Conservation (phyloP, 768 basidiomycete species). For the Chiua virens region DNA sequence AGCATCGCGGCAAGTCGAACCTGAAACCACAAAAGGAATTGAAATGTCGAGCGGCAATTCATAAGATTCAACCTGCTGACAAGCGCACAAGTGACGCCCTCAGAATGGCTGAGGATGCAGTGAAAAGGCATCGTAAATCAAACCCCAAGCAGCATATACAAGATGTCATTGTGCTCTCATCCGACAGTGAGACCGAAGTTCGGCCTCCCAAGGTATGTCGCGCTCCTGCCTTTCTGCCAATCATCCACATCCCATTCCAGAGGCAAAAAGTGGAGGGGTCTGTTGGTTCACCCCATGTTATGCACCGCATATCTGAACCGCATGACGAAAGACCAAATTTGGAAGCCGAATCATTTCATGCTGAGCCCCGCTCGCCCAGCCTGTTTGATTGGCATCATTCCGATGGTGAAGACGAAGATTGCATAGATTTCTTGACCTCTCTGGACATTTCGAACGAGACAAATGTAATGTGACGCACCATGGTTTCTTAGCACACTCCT, state of each 20-base stretch:
- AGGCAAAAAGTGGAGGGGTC: slow-evolving; percentile 18
- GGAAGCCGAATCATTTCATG: slow-evolving; percentile 1
- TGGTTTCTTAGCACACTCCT: background rate
- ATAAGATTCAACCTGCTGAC: slow-evolving; percentile 14
- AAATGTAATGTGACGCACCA: slow-evolving; percentile 18
- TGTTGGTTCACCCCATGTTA: background rate
- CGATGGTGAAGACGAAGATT: slow-evolving; percentile 24
- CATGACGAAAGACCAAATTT: background rate
- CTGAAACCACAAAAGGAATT: slow-evolving; percentile 28
- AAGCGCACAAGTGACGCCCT: slow-evolving; percentile 21
- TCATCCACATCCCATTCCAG: slow-evolving; percentile 7
- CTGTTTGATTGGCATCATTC: background rate
- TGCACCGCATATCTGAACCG: background rate
- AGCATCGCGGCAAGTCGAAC: background rate
- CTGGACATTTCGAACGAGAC: slow-evolving; percentile 32
- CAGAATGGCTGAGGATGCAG: slow-evolving; percentile 13
- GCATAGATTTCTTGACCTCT: slow-evolving; percentile 21
- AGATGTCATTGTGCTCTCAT: slow-evolving; percentile 27
- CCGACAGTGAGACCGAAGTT: slow-evolving; percentile 31
- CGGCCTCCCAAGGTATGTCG: slow-evolving; percentile 22
- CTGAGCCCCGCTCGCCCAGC: slow-evolving; percentile 4
- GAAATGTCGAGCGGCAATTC: slow-evolving; percentile 9
- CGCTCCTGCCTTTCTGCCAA: background rate
- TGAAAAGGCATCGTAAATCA: slow-evolving; percentile 6
- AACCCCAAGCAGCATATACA: slow-evolving; percentile 22